These are phyloP conservation scores for Trametes elegans DNA, from an alignment of 768 basidiomycete species.

Conservation along the genomic window DNA sequence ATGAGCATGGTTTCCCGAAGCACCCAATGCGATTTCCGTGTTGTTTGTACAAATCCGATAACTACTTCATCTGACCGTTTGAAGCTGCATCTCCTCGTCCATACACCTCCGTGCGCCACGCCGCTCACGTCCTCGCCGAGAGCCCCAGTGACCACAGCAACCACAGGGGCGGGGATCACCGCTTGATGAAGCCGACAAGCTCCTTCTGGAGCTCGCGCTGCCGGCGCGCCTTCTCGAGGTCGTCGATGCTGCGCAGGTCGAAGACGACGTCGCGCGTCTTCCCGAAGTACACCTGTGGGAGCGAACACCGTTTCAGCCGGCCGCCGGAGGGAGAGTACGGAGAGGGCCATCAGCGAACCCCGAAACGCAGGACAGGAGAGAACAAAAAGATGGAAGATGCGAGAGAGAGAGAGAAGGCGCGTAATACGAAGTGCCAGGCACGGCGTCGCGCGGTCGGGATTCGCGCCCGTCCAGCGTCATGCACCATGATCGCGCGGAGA, in stretches of 20 bases:
- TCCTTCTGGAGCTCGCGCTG: slow-evolving; percentile 90
- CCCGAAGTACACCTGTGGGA: slow-evolving; percentile 80
- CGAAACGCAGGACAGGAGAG: background rate
- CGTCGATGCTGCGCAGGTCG: slow-evolving; percentile 85
- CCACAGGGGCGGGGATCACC: slow-evolving; percentile 29
- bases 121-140: background rate
- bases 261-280: slow-evolving; percentile 96
- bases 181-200: slow-evolving; percentile 82
- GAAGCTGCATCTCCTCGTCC: too few relatives aligned
- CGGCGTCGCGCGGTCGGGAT: too few relatives aligned
- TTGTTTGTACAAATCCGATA: slow-evolving; percentile 8
- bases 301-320: slow-evolving; percentile 2
- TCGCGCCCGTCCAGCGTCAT: too few relatives aligned
- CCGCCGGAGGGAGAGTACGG: background rate
- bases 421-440: background rate
- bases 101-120: too few relatives aligned
- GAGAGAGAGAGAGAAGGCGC: background rate
- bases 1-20: slow-evolving; percentile 36
- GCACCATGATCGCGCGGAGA: background rate
- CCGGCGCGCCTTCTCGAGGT: slow-evolving; percentile 76
- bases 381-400: background rate
- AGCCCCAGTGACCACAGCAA: too few relatives aligned
- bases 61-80: slow-evolving; percentile 1
- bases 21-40: background rate
- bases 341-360: background rate